Base-by-base conservation (phyloP, 306 rosid genomes). In the Benincasa hispida region DNA sequence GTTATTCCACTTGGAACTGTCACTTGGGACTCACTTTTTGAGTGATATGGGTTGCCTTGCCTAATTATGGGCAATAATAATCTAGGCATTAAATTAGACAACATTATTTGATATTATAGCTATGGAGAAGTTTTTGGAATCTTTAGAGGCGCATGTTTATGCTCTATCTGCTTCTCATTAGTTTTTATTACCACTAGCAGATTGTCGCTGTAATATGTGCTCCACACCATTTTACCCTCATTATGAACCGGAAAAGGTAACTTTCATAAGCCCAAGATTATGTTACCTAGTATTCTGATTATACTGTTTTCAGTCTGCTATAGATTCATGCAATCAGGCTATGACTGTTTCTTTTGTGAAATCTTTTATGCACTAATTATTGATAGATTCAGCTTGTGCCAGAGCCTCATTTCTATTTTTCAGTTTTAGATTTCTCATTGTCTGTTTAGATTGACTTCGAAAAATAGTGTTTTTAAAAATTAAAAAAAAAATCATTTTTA, bases 41-140 rank as follows among this genome's bases (percentile, higher is more conserved):
- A 19, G 82, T 27, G 63, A 79, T 80, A 86, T 84, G 76, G 87
- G 65, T 79, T 72, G 82, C 76, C 82, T 79, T 75, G 83, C 76
- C 83, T 87, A 79, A 87, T 85, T 78, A 87, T 90, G 76, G 79
- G 77, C 72, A 84, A 87, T 89, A 82, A 88, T 89, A 80, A 82
- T 81, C 81, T 45, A 80, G 74, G 67, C 80, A 76, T 82, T 74
- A 81, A 85, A 78, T 81, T 83, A 83, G 89, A 88, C 97, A 91
- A 60, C 87, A 93, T 87, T 79, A 89, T 90, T 84, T 70, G 82
- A 84, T 57, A 85, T 86, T 79, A 86, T 87, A 79, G 80, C 79
- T 21, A 84, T 53, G 60, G 83, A 81, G 84, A 88, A 74, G 85
- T 84, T 86, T 82, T 91, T 89, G 96, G 89, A 83, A 80, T 87